Conservation (phyloP, 257 asterid genomes). For the Rauvolfia tetraphylla region DNA sequence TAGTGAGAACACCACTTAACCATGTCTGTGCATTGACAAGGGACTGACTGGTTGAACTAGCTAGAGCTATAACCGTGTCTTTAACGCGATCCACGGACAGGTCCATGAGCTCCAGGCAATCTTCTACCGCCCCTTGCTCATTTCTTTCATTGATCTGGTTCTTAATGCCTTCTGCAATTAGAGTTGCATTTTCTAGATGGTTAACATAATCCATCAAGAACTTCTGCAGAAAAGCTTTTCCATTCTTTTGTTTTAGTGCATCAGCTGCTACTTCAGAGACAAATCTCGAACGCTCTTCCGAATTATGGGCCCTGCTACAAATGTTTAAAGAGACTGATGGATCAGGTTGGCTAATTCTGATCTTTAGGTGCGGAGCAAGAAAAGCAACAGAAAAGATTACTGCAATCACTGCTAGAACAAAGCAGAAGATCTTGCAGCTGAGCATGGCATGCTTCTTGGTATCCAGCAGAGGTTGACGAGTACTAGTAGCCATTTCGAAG, state of each 20-base stretch:
- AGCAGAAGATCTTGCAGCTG: slow-evolving; percentile 29
- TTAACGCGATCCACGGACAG: slow-evolving; percentile 34
- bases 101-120: slow-evolving; percentile 47
- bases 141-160: slow-evolving; percentile 21
- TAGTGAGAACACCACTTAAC: slow-evolving; percentile 53
- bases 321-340: slow-evolving; percentile 14
- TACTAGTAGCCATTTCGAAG: slow-evolving; percentile 23
- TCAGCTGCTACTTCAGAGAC: slow-evolving; percentile 23
- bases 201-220: slow-evolving; percentile 28
- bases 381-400: slow-evolving; percentile 18
- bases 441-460: slow-evolving; percentile 15
- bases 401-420: slow-evolving; percentile 14
- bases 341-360: slow-evolving; percentile 1
- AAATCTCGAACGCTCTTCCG: slow-evolving; percentile 24
- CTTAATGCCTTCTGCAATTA: slow-evolving; percentile 3
- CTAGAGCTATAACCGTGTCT: slow-evolving; percentile 29
- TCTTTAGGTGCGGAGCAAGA: slow-evolving; percentile 25
- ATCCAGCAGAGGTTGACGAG: slow-evolving; percentile 28
- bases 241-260: not conserved
- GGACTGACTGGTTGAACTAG: not conserved
- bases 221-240: slow-evolving; percentile 11
- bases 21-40: slow-evolving; percentile 34
- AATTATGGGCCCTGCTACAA: slow-evolving; percentile 34
- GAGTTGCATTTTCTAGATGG: slow-evolving; percentile 18
- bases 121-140: slow-evolving; percentile 32